These are phyloP conservation scores for Phytophthora ramorum DNA, from an alignment of 352 stramenopile species.

Conservation along the genomic window DNA sequence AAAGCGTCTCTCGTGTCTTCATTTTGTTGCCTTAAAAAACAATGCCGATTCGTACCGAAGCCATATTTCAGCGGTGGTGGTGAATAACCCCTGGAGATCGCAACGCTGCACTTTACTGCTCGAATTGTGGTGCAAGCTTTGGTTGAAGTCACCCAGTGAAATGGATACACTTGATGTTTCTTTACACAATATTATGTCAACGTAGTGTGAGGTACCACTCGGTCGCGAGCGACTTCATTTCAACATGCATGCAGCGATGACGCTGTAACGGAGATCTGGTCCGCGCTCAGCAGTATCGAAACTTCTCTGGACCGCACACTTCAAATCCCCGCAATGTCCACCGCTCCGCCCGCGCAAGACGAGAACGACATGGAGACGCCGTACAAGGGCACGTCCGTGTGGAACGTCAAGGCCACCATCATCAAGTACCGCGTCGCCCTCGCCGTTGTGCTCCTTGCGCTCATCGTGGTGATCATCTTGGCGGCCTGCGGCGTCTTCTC, in stretches of 20 bases:
- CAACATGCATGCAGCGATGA: slow-evolving; percentile 17
- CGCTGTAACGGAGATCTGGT: neutral
- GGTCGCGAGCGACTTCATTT: slow-evolving; percentile 20
- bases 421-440: slow-evolving; percentile 41
- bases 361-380: slow-evolving; percentile 28
- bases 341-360: slow-evolving; percentile 7
- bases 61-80: neutral
- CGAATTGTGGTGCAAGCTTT: neutral
- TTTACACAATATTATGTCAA: neutral
- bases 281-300: slow-evolving; percentile 8
- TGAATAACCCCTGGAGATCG: no score
- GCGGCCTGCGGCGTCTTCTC: slow-evolving; percentile 37
- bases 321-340: neutral
- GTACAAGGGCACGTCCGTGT: slow-evolving; percentile 40
- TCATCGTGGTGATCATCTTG: slow-evolving; percentile 34
- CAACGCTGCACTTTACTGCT: no score
- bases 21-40: no score
- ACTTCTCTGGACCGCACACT: slow-evolving; percentile 5
- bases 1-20: no score
- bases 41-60: neutral
- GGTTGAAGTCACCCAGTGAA: neutral
- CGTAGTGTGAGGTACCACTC: neutral
- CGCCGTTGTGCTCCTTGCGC: slow-evolving; percentile 26
- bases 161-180: neutral
- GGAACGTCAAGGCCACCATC: slow-evolving; percentile 44